Conservation (phyloP, 192 early-diverging fungal species). For the Cladochytrium replicatum region DNA sequence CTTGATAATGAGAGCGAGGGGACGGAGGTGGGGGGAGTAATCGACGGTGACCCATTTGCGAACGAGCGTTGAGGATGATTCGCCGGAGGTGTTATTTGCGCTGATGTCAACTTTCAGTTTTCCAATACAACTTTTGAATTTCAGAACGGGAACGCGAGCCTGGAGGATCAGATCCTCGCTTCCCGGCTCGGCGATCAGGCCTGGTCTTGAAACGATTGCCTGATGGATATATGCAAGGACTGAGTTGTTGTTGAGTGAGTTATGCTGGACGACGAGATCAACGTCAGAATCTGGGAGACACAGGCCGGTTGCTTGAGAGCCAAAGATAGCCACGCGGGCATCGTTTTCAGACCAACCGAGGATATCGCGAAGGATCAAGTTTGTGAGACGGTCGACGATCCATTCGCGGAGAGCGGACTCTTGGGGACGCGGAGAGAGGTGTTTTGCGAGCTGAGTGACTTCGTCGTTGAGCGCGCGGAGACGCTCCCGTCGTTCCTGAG, state of each 20-base stretch:
- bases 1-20: not conserved
- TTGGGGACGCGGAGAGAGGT: no score
- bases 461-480: no score
- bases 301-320: constrained; percentile 6
- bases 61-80: not conserved
- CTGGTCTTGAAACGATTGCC: no score
- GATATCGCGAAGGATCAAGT: no score
- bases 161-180: not conserved
- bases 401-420: no score
- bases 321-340: constrained; percentile 3
- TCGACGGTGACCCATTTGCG: not conserved
- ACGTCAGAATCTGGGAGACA: constrained; percentile 7
- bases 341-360: no score
- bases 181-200: no score
- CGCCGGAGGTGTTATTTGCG: not conserved
- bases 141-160: not conserved
- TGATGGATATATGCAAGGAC: no score
- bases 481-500: no score
- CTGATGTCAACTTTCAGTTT: not conserved
- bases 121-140: not conserved
- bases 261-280: constrained; percentile 2
- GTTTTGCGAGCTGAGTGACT: no score
- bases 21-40: not conserved
- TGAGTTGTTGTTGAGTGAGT: no score
- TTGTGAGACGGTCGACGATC: no score